These are phyloP conservation scores for Entrophospora sp. DNA, from an alignment of 192 early-diverging fungal genomes.

Conservation along the genomic window DNA sequence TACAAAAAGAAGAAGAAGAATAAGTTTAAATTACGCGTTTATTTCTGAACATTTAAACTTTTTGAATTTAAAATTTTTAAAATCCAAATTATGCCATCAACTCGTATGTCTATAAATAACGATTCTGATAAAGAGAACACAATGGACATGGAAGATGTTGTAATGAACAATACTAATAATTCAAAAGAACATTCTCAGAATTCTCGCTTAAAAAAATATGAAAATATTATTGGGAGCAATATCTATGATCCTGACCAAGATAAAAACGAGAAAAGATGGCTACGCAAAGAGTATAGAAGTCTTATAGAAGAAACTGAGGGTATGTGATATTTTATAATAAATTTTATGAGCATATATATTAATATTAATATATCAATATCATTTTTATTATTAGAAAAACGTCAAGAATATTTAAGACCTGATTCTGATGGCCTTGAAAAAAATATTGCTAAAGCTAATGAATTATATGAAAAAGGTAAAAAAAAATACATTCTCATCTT, in stretches of 20 bases:
- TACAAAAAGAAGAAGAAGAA: too few species aligned
- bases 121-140: slow-evolving; percentile 15
- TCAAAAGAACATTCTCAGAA: too few species aligned
- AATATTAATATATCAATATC: not conserved
- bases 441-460: slow-evolving; percentile 31
- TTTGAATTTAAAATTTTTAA: too few species aligned
- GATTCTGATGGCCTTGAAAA: slow-evolving; percentile 27
- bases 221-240: not conserved
- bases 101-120: not conserved
- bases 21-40: too few species aligned
- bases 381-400: slow-evolving; percentile 24
- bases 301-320: slow-evolving; percentile 31
- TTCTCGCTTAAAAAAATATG: too few species aligned
- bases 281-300: slow-evolving; percentile 29
- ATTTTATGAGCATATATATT: not conserved
- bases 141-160: not conserved
- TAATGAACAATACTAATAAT: not conserved
- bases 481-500: not conserved
- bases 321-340: not conserved
- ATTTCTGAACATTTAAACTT: too few species aligned
- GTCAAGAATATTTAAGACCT: slow-evolving; percentile 30
- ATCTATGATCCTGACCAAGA: slow-evolving; percentile 18
- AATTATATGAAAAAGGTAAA: slow-evolving; percentile 28
- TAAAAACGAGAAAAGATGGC: slow-evolving; percentile 27
- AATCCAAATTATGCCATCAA: too few species aligned